These are phyloP conservation scores for Schizophyllum commune DNA, from an alignment of 1,284 basidiomycete genomes.

Conservation along the genomic window DNA sequence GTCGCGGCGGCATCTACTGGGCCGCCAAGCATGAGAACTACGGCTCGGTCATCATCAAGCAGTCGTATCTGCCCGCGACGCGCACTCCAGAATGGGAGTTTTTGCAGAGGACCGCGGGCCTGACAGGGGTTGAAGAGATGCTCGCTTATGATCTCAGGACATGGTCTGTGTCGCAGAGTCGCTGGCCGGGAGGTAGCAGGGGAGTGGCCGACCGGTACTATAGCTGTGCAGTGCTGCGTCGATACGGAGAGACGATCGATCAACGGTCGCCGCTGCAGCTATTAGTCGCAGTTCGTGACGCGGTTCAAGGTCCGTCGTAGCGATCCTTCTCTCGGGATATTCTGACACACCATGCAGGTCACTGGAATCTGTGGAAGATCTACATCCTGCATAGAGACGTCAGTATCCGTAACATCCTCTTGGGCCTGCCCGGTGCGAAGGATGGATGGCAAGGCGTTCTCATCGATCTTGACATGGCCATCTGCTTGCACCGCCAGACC, in stretches of 20 bases:
- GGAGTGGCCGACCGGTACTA: background rate
- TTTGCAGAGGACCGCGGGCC: background rate
- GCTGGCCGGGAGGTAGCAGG: background rate
- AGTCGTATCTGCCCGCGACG: background rate
- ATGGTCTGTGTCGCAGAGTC: background rate
- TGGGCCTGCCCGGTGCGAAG: background rate
- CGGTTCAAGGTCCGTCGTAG: background rate
- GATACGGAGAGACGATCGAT: background rate
- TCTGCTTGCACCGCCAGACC: background rate
- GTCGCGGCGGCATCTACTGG: background rate
- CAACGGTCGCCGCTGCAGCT: background rate
- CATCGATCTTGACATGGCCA: conserved; percentile 11
- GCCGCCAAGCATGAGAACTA: background rate
- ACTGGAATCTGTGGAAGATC: conserved; percentile 2
- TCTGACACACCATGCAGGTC: conserved; percentile 1
- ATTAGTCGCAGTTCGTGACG: background rate
- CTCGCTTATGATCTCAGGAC: background rate
- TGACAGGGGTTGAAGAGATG: background rate
- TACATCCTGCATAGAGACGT: conserved; percentile 9
- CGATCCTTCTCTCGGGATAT: background rate
- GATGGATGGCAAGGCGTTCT: conserved; percentile 5
- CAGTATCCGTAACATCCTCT: conserved; percentile 8
- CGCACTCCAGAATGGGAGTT: background rate
- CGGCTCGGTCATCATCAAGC: background rate
- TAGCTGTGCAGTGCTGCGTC: background rate